Evolutionary conservation across 2,329 filamentous ascomycete genomes (phyloP).

Genomic region (Sporothrix schenckii): DNA sequence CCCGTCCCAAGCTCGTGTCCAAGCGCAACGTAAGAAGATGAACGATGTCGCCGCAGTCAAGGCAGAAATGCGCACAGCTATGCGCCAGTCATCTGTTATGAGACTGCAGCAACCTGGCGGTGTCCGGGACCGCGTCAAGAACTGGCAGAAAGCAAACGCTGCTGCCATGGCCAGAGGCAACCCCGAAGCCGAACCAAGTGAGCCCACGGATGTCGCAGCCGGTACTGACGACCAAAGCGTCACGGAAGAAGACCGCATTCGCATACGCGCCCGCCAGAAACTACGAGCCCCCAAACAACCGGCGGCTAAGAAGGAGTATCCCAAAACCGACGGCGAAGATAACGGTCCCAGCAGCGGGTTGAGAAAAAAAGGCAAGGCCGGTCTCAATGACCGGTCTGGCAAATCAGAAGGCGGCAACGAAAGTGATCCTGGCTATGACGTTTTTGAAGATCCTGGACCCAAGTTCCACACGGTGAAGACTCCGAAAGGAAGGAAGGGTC

Average conservation of each 20-base stretch:
- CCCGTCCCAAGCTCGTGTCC: constrained; percentile 58
- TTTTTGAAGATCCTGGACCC: constrained; percentile 34
- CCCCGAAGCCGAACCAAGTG: constrained; percentile 57
- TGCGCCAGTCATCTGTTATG: constrained; percentile 61
- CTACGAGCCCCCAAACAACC: constrained; percentile 33
- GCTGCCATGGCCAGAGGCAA: constrained; percentile 60
- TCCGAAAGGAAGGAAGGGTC: constrained; percentile 37
- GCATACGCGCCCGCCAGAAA: constrained; percentile 56
- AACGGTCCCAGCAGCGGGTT: constrained; percentile 36
- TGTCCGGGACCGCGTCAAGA: constrained; percentile 77
- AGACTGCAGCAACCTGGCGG: constrained; percentile 65
- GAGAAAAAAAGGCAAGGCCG: constrained; percentile 34
- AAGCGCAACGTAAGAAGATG: constrained; percentile 58
- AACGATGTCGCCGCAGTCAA: constrained; percentile 59
- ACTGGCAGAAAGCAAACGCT: constrained; percentile 81
- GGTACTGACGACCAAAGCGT: constrained; percentile 63
- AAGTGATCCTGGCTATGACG: constrained; percentile 30
- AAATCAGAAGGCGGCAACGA: constrained; percentile 33
- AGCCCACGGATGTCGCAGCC: constrained; percentile 64
- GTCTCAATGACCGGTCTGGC: constrained; percentile 32
- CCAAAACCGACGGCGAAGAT: constrained; percentile 38
- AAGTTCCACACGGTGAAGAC: constrained; percentile 28
- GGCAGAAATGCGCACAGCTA: constrained; percentile 56
- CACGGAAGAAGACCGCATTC: constrained; percentile 62
- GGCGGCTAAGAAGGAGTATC: background rate